Evolutionary conservation across 106 monocot genomes (phyloP), one percentile per base, ranked within the genome.

Genomic region (Dendrobium chrysotoxum): DNA sequence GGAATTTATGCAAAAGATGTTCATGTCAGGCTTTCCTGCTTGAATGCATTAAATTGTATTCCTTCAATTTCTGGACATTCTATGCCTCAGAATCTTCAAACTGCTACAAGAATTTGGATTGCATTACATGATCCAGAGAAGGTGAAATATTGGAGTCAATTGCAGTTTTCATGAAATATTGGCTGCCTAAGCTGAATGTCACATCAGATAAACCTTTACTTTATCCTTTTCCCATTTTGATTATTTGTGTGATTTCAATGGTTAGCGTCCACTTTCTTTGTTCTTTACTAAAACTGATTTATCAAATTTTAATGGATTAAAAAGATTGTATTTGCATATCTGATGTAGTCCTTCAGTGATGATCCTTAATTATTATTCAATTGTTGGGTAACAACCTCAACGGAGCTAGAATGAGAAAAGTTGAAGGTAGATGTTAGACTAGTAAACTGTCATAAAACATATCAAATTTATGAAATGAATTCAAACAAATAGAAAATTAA

Each of bases 41-140:
- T 99, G 89, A 87, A 87, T 87, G 98, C 98, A 72, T 50, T 95
- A 77, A 99, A 95, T 85, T 95, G 98, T 75, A 88, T 91, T 85
- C 98, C 95, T 74, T 83, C 80, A 79, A 85, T 90, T 76, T 88
- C 92, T 86, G 80, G 83, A 45, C 91, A 79, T 87, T 87, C 88
- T 82, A 75, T 93, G 47, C 88, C 83, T 23, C 86, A 87, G 40
- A 81, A 91, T 88, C 67, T 89, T 74, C 88, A 90, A 25, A 84
- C 90, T 75, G 72, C 89, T 78, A 95, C 92, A 5, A 79, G 81
- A 61, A 77, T 99, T 83, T 99, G 98, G 98, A 90, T 99, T 88
- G 95, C 98, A 55, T 90, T 91, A 35, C 92, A 99, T 82, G 98
- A 99, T 85, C 91, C 91, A 40, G 88, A 95, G 40, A 99, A 95